phyloP scores from a whole-genome alignment of 495 filamentous ascomycete genomes.

The Lindgomyces ingoldianus region DNA sequence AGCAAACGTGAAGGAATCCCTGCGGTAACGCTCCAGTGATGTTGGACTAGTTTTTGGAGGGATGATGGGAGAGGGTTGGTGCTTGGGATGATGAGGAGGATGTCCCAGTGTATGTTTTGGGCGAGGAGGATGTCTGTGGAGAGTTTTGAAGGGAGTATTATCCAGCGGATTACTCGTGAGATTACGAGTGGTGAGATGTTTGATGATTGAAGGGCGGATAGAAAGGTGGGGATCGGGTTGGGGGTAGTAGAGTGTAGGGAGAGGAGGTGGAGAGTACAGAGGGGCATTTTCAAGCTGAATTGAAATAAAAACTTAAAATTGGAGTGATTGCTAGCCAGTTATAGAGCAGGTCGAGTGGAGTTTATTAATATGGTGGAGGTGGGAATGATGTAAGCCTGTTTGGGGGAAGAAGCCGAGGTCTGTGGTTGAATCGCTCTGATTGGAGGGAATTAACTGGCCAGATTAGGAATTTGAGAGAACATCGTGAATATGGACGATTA shows the following conservation, averaged over 20 bases:
- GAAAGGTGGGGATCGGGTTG: constrained; percentile 30
- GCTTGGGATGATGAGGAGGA: constrained; percentile 56
- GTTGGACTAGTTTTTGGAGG: constrained; percentile 42
- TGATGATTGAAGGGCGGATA: constrained; percentile 34
- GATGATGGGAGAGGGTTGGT: constrained; percentile 45
- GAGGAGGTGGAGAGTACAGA: constrained; percentile 43
- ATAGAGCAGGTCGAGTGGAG: no score
- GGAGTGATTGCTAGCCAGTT: no score
- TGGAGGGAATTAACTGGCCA: no score
- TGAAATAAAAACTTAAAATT: no score
- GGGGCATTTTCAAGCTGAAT: constrained; percentile 38
- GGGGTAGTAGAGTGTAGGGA: constrained; percentile 33
- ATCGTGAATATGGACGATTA: no score
- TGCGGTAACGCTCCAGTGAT: constrained; percentile 53
- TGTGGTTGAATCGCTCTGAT: not conserved
- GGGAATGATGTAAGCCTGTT: not conserved
- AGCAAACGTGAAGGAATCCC: constrained; percentile 59
- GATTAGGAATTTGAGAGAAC: no score
- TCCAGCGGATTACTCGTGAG: constrained; percentile 55
- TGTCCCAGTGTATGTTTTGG: constrained; percentile 54
- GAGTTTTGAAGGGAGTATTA: constrained; percentile 56
- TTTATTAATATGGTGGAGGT: no score
- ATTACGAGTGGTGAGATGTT: constrained; percentile 50
- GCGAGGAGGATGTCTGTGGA: constrained; percentile 53
- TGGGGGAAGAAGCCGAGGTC: not conserved